Evolutionary conservation across 2,329 filamentous ascomycete species (phyloP).

Genomic region (Aureobasidium sp.): DNA sequence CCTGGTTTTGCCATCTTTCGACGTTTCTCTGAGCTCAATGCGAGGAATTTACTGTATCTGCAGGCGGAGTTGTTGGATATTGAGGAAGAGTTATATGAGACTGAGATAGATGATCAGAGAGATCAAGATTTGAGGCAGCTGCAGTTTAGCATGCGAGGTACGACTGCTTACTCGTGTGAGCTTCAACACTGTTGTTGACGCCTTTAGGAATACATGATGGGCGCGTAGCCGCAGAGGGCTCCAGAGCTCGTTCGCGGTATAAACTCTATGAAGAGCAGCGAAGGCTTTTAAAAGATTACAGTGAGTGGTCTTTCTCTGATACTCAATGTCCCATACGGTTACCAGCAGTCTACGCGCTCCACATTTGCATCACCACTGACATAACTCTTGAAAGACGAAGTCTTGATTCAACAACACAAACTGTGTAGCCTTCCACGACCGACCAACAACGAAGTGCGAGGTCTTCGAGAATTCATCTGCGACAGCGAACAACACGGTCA

Average conservation of each 20-base stretch:
- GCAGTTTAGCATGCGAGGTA: conserved; percentile 16
- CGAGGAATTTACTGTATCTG: conserved; percentile 22
- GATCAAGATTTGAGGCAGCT: conserved; percentile 16
- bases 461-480: conserved; percentile 8
- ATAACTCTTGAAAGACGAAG: neutral
- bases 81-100: conserved; percentile 20
- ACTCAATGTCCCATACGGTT: neutral
- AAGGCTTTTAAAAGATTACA: conserved; percentile 15
- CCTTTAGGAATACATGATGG: neutral
- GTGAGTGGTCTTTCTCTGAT: conserved; percentile 3
- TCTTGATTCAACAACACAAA: conserved; percentile 6
- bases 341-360: neutral
- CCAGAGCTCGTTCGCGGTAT: neutral
- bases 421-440: conserved; percentile 1
- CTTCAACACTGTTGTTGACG: neutral
- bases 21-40: conserved; percentile 20
- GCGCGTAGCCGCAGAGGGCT: neutral
- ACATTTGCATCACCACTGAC: neutral
- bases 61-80: conserved; percentile 21
- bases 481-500: conserved; percentile 1
- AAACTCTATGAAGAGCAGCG: conserved; percentile 11
- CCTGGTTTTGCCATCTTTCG: conserved; percentile 20
- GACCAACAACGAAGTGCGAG: neutral
- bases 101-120: conserved; percentile 15
- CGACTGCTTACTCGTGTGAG: neutral